These are phyloP conservation scores for Tritrichomonas musculus DNA, from an alignment of 208 protist genomes.

Conservation along the genomic window DNA sequence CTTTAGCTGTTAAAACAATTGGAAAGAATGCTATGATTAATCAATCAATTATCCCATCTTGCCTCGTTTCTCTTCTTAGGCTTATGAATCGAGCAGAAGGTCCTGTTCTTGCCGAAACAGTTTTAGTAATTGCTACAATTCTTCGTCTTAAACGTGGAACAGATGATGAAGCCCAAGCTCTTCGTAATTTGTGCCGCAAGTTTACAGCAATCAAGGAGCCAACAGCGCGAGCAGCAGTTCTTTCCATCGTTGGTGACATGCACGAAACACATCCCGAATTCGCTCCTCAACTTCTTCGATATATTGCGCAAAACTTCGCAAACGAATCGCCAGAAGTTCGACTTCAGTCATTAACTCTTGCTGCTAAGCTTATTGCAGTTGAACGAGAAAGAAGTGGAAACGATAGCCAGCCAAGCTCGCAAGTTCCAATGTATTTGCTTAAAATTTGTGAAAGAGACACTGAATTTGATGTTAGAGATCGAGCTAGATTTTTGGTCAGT, in stretches of 20 bases:
- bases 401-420: neutral
- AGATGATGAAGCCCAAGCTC: neutral
- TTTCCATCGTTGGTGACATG: constrained; percentile 26
- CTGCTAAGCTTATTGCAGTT: neutral
- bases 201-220: neutral
- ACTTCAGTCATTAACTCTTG: neutral
- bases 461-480: constrained; percentile 27
- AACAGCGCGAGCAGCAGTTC: neutral
- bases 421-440: neutral
- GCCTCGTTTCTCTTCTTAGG: neutral
- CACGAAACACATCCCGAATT: constrained; percentile 18
- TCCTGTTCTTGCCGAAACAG: neutral
- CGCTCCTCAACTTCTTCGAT: neutral
- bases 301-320: neutral
- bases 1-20: constrained; percentile 18
- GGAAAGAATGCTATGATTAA: constrained; percentile 15
- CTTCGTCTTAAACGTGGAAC: neutral
- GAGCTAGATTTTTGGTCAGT: neutral
- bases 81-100: neutral
- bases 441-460: neutral
- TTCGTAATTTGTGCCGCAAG: neutral
- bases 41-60: neutral
- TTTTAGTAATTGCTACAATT: neutral
- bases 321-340: neutral
- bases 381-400: no score